phyloP scores from a whole-genome alignment of 768 basidiomycete genomes.

The Macrolepiota dolichaula region DNA sequence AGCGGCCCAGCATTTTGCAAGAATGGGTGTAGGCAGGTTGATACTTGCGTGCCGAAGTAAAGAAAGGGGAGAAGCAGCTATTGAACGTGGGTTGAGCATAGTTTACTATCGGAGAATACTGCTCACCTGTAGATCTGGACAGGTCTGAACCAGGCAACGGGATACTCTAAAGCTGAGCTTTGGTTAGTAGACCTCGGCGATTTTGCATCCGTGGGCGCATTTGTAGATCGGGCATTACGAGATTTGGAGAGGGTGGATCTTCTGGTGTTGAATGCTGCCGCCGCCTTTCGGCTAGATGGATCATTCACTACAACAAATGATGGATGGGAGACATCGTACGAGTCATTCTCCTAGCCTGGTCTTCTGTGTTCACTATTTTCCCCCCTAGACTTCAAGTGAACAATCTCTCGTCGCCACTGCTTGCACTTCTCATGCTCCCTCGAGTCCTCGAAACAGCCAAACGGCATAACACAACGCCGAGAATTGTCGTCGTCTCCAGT shows the following conservation, averaged over 20 bases:
- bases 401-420: constrained; percentile 33
- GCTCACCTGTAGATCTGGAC: background rate
- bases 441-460: constrained; percentile 31
- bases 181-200: constrained; percentile 34
- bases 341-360: constrained; percentile 1
- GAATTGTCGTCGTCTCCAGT: constrained; percentile 37
- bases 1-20: constrained; percentile 41
- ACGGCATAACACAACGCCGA: constrained; percentile 22
- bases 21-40: constrained; percentile 36
- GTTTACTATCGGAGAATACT: background rate
- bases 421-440: constrained; percentile 38
- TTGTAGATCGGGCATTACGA: constrained; percentile 29
- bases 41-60: constrained; percentile 36
- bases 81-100: constrained; percentile 26
- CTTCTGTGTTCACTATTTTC: background rate
- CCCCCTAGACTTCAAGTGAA: constrained; percentile 42
- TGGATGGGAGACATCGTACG: constrained; percentile 45
- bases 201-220: constrained; percentile 34
- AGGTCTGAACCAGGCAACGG: constrained; percentile 27
- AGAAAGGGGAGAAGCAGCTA: constrained; percentile 29
- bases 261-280: constrained; percentile 42
- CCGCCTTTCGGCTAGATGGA: background rate
- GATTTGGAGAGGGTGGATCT: constrained; percentile 35
- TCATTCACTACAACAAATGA: constrained; percentile 25
- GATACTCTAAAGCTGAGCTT: constrained; percentile 30